Conservation (phyloP, 139 green algal genomes). For the Eudorina sp. region DNA sequence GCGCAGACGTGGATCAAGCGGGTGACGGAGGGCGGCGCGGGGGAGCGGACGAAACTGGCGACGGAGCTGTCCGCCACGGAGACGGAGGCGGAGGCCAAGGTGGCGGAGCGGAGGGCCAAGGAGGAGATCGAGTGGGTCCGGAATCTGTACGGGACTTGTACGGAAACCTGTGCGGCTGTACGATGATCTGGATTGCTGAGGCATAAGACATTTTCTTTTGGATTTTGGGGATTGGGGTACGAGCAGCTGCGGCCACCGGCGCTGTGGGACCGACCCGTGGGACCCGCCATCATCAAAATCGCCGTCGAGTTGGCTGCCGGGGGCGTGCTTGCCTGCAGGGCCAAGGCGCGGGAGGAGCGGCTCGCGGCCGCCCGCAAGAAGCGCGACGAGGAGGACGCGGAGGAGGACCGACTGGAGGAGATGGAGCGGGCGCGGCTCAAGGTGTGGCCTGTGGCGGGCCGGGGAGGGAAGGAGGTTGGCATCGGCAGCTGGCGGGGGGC, state of each 20-base stretch:
- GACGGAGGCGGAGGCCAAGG: slow-evolving; percentile 34
- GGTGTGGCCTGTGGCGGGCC: not conserved
- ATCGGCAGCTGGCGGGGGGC: not conserved
- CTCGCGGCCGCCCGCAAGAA: slow-evolving; percentile 49
- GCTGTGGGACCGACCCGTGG: too few species aligned
- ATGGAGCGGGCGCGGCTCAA: slow-evolving; percentile 56
- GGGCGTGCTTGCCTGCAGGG: too few species aligned
- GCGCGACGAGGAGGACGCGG: slow-evolving; percentile 64
- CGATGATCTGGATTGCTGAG: too few species aligned
- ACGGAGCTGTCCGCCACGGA: slow-evolving; percentile 41
- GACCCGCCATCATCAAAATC: too few species aligned
- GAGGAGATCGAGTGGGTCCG: slow-evolving; percentile 50
- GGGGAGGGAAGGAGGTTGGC: not conserved
- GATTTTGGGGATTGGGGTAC: too few species aligned
- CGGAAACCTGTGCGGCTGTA: too few species aligned
- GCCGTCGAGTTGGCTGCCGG: too few species aligned
- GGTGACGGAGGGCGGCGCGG: slow-evolving; percentile 45
- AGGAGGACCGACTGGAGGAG: slow-evolving; percentile 66
- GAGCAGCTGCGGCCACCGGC: too few species aligned
- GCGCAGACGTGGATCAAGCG: slow-evolving; percentile 51
- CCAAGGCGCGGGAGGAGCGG: slow-evolving; percentile 26
- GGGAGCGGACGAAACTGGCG: slow-evolving; percentile 43
- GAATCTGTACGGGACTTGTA: too few species aligned
- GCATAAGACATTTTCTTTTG: too few species aligned
- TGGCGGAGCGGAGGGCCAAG: not conserved